phyloP scores from a whole-genome alignment of 2,329 filamentous ascomycete species.

The Nemania sp. region DNA sequence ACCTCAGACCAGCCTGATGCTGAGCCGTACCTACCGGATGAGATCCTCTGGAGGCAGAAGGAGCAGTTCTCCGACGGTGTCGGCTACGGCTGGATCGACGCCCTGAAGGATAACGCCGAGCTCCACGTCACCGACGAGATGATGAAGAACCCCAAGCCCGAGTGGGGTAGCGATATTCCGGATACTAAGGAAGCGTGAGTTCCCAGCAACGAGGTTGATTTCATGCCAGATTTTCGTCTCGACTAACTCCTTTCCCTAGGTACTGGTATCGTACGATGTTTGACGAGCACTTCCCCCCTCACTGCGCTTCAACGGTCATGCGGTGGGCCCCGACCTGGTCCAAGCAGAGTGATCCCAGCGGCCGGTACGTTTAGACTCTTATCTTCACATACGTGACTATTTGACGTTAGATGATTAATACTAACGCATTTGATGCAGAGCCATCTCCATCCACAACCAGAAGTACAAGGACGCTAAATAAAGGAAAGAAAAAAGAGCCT shows the following conservation, averaged over 20 bases:
- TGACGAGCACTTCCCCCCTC: conserved; percentile 95
- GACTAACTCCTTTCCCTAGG: conserved; percentile 53
- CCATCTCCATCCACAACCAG: conserved; percentile 61
- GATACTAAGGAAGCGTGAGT: conserved; percentile 95
- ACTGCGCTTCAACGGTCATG: conserved; percentile 92
- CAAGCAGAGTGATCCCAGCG: conserved; percentile 94
- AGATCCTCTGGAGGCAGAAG: conserved; percentile 98
- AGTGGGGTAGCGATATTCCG: conserved; percentile 93
- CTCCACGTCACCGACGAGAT: conserved; percentile 92
- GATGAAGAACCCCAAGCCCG: conserved; percentile 97
- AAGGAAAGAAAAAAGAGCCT: not conserved
- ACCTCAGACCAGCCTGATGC: conserved; percentile 85
- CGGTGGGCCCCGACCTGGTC: conserved; percentile 98
- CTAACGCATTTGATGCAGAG: conserved; percentile 60
- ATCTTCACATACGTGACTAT: not conserved
- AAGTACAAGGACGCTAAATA: not conserved
- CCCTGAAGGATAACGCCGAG: conserved; percentile 94
- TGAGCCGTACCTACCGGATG: conserved; percentile 90
- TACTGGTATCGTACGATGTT: conserved; percentile 99
- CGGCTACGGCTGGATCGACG: conserved; percentile 99
- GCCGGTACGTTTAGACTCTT: conserved; percentile 70
- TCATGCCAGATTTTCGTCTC: not conserved
- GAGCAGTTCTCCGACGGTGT: conserved; percentile 99
- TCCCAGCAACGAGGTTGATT: not conserved
- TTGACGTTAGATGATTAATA: not conserved